Percentiles rank a stretch among this genome's conserved stretches.
Conservation (phyloP, 768 basidiomycete genomes). For the Rhodocollybia butyracea region DNA sequence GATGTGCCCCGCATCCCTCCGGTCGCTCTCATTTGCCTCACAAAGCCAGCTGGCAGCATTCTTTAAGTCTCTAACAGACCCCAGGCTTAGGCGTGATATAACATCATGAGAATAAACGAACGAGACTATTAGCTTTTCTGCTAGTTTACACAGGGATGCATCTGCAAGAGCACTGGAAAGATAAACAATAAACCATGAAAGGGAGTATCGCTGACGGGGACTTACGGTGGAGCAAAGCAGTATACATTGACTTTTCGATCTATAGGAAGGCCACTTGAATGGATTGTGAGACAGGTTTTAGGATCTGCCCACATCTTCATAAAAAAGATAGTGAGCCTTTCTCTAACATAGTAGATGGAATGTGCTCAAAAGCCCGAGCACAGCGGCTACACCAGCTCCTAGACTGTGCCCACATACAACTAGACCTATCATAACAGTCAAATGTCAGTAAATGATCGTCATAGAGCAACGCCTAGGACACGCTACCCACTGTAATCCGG, state of each 20-base stretch:
- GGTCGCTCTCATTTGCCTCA: conserved; percentile 50
- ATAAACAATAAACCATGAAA: conserved; percentile 1
- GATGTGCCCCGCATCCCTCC: conserved; percentile 47
- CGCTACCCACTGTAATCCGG: conserved; percentile 60
- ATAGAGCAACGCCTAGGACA: conserved; percentile 7
- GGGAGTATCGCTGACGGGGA: conserved; percentile 11
- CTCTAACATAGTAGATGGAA: conserved; percentile 2
- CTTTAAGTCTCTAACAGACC: conserved; percentile 71
- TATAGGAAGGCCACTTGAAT: conserved; percentile 67
- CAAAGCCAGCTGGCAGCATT: conserved; percentile 80
- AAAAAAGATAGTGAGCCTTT: conserved; percentile 4
- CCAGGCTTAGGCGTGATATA: conserved; percentile 74
- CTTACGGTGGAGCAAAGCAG: conserved; percentile 78
- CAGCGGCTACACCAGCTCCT: conserved; percentile 76
- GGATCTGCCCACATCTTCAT: conserved; percentile 84
- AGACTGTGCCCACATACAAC: conserved; percentile 82
- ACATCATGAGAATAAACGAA: conserved; percentile 84
- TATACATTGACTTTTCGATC: conserved; percentile 69
- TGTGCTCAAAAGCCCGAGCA: conserved; percentile 63
- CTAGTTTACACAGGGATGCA: conserved; percentile 53
- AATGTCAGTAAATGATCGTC: not conserved
- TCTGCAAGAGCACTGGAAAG: conserved; percentile 56
- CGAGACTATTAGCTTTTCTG: conserved; percentile 64
- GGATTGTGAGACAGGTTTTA: conserved; percentile 64
- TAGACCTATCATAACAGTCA: conserved; percentile 41